Conservation (phyloP, 805 yeast genomes). For the Starmerella apis region DNA sequence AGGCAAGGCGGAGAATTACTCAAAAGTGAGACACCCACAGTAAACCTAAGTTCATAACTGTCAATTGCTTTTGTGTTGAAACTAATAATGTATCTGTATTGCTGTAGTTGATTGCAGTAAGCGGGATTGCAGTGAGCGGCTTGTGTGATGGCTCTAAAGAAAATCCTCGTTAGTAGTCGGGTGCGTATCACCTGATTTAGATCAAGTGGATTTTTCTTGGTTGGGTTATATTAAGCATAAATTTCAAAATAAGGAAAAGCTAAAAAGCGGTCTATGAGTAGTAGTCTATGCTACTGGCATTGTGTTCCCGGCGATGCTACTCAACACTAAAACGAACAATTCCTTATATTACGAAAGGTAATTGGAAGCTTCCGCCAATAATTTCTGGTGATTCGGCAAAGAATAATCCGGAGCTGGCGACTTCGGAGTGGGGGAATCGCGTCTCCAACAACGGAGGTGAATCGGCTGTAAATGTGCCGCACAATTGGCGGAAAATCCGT, state of each 20-base stretch:
- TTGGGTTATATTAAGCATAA: neutral
- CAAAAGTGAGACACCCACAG: neutral
- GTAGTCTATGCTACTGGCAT: neutral
- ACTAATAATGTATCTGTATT: too few relatives aligned
- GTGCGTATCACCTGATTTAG: too few relatives aligned
- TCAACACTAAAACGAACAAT: conserved; percentile 12
- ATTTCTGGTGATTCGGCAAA: neutral
- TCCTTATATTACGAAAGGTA: conserved; percentile 22
- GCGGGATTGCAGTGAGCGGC: too few relatives aligned
- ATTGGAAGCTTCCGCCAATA: conserved; percentile 33
- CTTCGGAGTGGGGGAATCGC: conserved; percentile 5
- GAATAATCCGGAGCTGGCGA: neutral
- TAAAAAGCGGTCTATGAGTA: neutral
- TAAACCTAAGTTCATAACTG: too few relatives aligned
- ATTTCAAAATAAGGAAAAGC: neutral
- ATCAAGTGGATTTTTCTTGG: neutral
- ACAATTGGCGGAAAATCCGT: conserved; percentile 37
- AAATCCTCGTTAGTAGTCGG: too few relatives aligned
- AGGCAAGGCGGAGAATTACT: too few relatives aligned
- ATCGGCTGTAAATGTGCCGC: conserved; percentile 34
- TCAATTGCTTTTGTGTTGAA: too few relatives aligned
- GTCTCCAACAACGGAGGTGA: neutral
- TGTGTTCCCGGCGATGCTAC: conserved; percentile 2
- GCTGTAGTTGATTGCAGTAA: too few relatives aligned
- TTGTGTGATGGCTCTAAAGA: too few relatives aligned